Evolutionary conservation across 1,139 yeast species (phyloP), one percentile per base, ranked within the genome.

Genomic region (Blastobotrys petasosporus): DNA sequence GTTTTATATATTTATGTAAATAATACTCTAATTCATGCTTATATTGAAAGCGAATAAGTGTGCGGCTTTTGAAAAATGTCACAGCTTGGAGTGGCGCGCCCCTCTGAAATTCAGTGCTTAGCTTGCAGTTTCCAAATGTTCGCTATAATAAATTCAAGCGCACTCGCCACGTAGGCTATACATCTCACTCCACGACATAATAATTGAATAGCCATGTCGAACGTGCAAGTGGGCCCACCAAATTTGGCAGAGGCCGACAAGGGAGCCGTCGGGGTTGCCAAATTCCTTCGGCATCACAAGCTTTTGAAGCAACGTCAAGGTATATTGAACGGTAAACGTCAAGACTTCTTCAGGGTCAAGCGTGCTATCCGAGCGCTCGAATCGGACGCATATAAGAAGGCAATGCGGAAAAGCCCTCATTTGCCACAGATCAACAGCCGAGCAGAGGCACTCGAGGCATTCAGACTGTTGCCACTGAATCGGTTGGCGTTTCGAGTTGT

Each of bases 321-420:
- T 5, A 68, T 83, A 38, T 70, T 85, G 47, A 80, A 81, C 58
- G 83, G 83, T 45, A 76, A 77, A 51, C 77, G 78, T 32, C 75
- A 79, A 37, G 94, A 86, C 51, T 90, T 92, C 64, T 92, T 92
- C 75, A 75, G 95, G 56, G 66, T 64, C 63, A 92, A 94, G 65
- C 76, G 98, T 58, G 83, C 87, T 39, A 69, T 79, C 12, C 73
- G 97, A 55, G 94, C 94, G 0, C 73, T 92, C 49, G 69, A 79
- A 39, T 79, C 90, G 49, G 83, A 78, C 1, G 90, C 82, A 40
- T 92, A 88, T 66, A 74, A 76, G 52, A 64, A 69, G 47, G 74
- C 76, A 51, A 80, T 80, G 48, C 75, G 77, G 55, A 69, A 70
- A 51, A 61, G 60, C 37, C 80, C 83, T 13, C 71, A 78, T 41